Conservation (phyloP, 2,329 filamentous ascomycete species). For the Trichophyton verrucosum region DNA sequence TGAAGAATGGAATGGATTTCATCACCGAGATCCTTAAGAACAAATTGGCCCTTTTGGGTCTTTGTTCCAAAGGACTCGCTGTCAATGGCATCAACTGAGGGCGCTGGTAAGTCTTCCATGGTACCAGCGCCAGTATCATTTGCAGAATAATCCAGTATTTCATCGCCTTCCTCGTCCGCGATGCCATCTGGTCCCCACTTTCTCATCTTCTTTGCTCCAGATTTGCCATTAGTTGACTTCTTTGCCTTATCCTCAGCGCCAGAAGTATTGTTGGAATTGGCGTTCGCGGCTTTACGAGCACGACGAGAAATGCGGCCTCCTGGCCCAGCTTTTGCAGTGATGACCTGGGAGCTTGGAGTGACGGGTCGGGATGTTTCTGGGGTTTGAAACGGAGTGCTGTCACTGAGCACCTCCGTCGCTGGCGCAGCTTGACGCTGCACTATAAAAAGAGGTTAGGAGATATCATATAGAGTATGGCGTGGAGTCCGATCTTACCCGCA, state of each 20-base stretch:
- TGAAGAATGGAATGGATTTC: constrained; percentile 85
- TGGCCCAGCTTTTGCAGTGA: constrained; percentile 46
- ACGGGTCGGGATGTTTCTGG: constrained; percentile 67
- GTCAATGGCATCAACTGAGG: constrained; percentile 57
- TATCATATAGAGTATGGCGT: background rate
- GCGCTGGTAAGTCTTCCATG: constrained; percentile 39
- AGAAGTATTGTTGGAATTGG: constrained; percentile 30
- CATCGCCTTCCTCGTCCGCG: constrained; percentile 69
- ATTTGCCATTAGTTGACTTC: constrained; percentile 42
- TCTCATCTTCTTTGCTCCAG: constrained; percentile 65
- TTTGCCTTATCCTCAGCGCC: constrained; percentile 61
- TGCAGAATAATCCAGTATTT: constrained; percentile 81
- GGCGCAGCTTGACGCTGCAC: constrained; percentile 36
- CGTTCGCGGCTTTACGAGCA: constrained; percentile 55
- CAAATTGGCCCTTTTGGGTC: constrained; percentile 80
- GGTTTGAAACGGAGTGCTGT: constrained; percentile 57
- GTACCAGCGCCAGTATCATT: constrained; percentile 38
- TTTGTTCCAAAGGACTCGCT: constrained; percentile 72
- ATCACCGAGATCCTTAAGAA: constrained; percentile 83
- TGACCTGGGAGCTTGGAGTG: constrained; percentile 53
- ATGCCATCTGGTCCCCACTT: constrained; percentile 86
- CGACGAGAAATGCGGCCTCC: constrained; percentile 67
- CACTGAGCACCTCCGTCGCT: constrained; percentile 42
- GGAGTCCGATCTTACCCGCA: constrained; percentile 28
- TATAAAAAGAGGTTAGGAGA: constrained; percentile 9